These are phyloP conservation scores for Protea cynaroides DNA, from an alignment of 164 flowering plant genomes.

Conservation along the genomic window DNA sequence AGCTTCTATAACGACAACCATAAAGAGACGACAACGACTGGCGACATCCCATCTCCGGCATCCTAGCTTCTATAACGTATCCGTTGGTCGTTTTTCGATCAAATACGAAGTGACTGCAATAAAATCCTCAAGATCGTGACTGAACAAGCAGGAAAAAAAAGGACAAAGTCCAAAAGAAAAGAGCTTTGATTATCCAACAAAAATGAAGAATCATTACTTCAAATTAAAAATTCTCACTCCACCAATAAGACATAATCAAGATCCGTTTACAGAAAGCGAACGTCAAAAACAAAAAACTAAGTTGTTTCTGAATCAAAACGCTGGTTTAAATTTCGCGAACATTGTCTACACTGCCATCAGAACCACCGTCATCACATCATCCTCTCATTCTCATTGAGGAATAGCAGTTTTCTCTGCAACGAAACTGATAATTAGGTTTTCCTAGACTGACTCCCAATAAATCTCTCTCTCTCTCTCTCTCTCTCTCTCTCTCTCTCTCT, in stretches of 20 bases:
- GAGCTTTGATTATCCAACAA: background rate
- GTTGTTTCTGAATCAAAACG: background rate
- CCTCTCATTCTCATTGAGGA: background rate
- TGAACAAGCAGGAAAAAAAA: too few relatives aligned
- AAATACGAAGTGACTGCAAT: too few relatives aligned
- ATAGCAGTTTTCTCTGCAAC: background rate
- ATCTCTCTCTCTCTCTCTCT: too few relatives aligned
- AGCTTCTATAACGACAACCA: too few relatives aligned
- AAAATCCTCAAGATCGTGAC: too few relatives aligned
- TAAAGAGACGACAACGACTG: too few relatives aligned
- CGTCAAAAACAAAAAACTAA: background rate
- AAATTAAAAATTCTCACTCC: background rate
- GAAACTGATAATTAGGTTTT: background rate
- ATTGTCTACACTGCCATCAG: slow-evolving; percentile 3
- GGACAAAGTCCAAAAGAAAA: too few relatives aligned
- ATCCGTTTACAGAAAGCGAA: background rate
- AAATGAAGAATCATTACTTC: background rate
- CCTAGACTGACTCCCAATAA: too few relatives aligned
- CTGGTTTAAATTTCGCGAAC: background rate
- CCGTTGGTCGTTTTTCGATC: too few relatives aligned
- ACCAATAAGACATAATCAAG: background rate
- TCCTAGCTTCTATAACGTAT: too few relatives aligned
- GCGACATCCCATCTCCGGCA: too few relatives aligned
- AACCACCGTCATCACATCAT: background rate
- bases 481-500: too few relatives aligned